Percentiles rank a stretch among this genome's conserved stretches.
These are phyloP conservation scores for Leishmania mexicana DNA, from an alignment of 208 protist species.

Conservation along the genomic window DNA sequence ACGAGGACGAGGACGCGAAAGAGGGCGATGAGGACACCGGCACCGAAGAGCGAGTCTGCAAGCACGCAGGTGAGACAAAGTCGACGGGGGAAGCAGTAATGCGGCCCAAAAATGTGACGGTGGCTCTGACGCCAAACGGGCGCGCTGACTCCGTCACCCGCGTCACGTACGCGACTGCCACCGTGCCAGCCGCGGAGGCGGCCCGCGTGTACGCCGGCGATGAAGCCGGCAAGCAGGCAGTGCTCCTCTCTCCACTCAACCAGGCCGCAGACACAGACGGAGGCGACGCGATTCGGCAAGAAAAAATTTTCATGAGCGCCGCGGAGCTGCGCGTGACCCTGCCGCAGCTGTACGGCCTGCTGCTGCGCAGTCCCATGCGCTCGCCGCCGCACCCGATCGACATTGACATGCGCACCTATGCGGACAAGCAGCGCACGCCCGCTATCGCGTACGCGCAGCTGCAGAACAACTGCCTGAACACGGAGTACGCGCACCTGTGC, in stretches of 20 bases:
- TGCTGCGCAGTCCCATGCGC: constrained; percentile 50
- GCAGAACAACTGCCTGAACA: constrained; percentile 91
- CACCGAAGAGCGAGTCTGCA: background rate
- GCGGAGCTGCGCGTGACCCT: constrained; percentile 77
- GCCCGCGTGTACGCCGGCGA: constrained; percentile 24
- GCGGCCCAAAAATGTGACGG: constrained; percentile 61
- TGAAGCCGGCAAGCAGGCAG: constrained; percentile 25
- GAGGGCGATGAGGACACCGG: constrained; percentile 12
- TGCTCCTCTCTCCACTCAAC: constrained; percentile 9
- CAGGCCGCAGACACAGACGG: background rate
- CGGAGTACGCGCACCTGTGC: constrained; percentile 78
- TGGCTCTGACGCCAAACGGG: constrained; percentile 93
- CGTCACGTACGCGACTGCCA: constrained; percentile 56
- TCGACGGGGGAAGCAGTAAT: background rate
- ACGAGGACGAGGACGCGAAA: constrained; percentile 30
- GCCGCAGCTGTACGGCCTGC: constrained; percentile 74
- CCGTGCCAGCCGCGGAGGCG: constrained; percentile 33
- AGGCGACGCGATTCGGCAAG: constrained; percentile 9
- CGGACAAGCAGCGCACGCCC: constrained; percentile 9
- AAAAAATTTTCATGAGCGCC: constrained; percentile 85
- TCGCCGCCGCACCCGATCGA: constrained; percentile 34
- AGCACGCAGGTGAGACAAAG: background rate
- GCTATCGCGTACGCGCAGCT: constrained; percentile 86
- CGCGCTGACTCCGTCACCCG: constrained; percentile 86
- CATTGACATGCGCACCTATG: constrained; percentile 66